These are phyloP conservation scores for Silene uniflora DNA, from an alignment of 148 eudicot species.

Conservation along the genomic window DNA sequence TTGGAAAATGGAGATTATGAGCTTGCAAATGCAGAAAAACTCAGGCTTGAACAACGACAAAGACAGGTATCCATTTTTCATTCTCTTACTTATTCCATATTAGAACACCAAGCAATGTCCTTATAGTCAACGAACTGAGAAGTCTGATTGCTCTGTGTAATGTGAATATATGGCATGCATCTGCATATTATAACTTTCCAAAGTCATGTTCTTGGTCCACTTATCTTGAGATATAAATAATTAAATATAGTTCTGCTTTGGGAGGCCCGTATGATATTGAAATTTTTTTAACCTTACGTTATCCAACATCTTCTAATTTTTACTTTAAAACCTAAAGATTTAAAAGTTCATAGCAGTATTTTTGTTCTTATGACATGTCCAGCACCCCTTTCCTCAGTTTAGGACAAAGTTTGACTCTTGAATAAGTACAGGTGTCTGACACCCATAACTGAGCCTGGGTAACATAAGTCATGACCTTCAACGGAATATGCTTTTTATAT, in stretches of 20 bases:
- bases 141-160: background rate
- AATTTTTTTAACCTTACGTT: too few relatives aligned
- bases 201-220: background rate
- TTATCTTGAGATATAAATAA: background rate
- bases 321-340: too few relatives aligned
- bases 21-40: conserved; percentile 83
- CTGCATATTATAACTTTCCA: background rate
- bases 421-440: too few relatives aligned
- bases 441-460: too few relatives aligned
- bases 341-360: too few relatives aligned
- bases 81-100: background rate
- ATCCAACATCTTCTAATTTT: too few relatives aligned
- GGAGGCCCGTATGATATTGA: too few relatives aligned
- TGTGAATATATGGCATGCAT: conserved; percentile 1
- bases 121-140: background rate
- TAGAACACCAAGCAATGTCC: background rate
- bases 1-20: conserved; percentile 95
- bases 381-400: too few relatives aligned
- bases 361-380: too few relatives aligned
- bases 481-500: too few relatives aligned
- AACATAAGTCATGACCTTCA: too few relatives aligned
- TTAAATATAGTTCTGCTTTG: background rate
- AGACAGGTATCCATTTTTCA: conserved; percentile 58
- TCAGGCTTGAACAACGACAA: conserved; percentile 88
- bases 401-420: too few relatives aligned